Evolutionary conservation across 495 filamentous ascomycete species (phyloP).

Genomic region (Copromyces sp.): DNA sequence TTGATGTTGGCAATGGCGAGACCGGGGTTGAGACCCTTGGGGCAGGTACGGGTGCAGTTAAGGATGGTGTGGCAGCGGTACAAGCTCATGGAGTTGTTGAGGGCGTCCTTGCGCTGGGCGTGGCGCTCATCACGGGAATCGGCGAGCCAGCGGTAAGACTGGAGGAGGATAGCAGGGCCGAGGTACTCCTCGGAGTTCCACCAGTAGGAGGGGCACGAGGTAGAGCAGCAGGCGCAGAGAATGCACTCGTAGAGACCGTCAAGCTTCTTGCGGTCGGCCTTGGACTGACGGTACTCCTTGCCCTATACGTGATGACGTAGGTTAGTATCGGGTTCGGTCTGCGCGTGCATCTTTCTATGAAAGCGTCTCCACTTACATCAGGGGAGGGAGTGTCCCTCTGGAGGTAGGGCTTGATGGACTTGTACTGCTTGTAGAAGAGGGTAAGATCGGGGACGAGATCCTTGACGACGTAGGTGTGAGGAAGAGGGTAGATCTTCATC

Average conservation of each 20-base stretch:
- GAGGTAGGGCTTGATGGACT: slow-evolving; percentile 97
- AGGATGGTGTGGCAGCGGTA: slow-evolving; percentile 99
- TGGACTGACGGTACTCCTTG: slow-evolving; percentile 80
- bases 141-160: slow-evolving; percentile 93
- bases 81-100: slow-evolving; percentile 97
- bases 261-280: slow-evolving; percentile 86
- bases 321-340: not conserved
- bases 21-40: slow-evolving; percentile 95
- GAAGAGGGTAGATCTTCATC: slow-evolving; percentile 93
- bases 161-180: slow-evolving; percentile 87
- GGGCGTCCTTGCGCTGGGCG: slow-evolving; percentile 71
- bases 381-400: slow-evolving; percentile 70
- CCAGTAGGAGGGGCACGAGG: slow-evolving; percentile 97
- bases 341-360: not conserved
- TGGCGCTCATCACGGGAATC: slow-evolving; percentile 87
- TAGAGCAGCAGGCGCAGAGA: slow-evolving; percentile 97
- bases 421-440: slow-evolving; percentile 99
- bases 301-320: slow-evolving; percentile 42
- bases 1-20: slow-evolving; percentile 95
- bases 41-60: slow-evolving; percentile 93
- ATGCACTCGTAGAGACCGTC: slow-evolving; percentile 99
- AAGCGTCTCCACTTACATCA: slow-evolving; percentile 46
- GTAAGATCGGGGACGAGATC: slow-evolving; percentile 95
- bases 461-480: slow-evolving; percentile 98
- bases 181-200: slow-evolving; percentile 99